phyloP scores from a whole-genome alignment of 2,329 filamentous ascomycete species.

The Colletotrichum trifolii region DNA sequence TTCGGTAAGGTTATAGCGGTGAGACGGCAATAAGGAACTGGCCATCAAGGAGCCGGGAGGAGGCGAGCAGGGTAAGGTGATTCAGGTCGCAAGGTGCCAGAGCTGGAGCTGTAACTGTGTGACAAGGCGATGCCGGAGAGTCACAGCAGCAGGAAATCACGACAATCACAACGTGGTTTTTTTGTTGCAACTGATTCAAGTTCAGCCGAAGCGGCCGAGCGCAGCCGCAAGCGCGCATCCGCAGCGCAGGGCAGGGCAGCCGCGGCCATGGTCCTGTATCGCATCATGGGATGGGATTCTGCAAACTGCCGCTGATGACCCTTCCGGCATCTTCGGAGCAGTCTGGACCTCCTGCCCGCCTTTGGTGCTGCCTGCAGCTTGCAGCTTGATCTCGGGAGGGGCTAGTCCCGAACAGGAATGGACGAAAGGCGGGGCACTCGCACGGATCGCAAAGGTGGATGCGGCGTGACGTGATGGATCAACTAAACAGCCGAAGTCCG shows the following conservation, averaged over 20 bases:
- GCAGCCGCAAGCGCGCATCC: not conserved
- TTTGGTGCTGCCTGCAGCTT: constrained; percentile 15
- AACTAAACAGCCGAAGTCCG: constrained; percentile 23
- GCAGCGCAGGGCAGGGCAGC: not conserved
- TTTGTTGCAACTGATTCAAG: not conserved
- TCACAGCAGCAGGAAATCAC: too few species aligned
- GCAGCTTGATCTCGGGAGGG: not conserved
- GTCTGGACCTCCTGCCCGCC: not conserved
- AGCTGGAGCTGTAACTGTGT: not conserved
- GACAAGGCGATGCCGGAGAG: not conserved
- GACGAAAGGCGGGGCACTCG: constrained; percentile 18
- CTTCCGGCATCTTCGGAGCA: constrained; percentile 16
- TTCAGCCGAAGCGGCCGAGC: constrained; percentile 22
- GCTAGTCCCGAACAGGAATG: constrained; percentile 1
- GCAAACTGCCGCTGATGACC: not conserved
- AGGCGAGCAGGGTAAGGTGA: too few species aligned
- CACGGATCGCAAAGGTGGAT: constrained; percentile 9
- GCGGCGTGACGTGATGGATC: constrained; percentile 17
- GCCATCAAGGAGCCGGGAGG: too few species aligned
- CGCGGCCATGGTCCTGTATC: not conserved
- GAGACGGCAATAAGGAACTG: too few species aligned
- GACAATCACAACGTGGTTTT: too few species aligned
- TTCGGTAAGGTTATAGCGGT: too few species aligned
- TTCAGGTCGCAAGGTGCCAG: too few species aligned
- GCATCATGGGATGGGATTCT: not conserved